Evolutionary conservation across 805 yeast genomes (phyloP), one percentile per base, ranked within the genome.

Genomic region (Phaffomyces antillensis): DNA sequence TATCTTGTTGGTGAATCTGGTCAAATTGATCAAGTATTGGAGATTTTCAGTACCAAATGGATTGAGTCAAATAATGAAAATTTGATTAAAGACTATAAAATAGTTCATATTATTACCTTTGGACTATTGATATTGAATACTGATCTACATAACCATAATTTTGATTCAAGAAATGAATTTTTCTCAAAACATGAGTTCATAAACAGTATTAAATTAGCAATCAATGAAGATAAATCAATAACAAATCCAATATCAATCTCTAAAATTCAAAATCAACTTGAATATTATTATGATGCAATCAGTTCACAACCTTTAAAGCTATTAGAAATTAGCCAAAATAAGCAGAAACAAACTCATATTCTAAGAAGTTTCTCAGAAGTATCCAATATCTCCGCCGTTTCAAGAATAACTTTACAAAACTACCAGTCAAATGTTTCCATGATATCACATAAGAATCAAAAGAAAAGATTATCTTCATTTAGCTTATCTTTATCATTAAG

Each of bases 1-100:
- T 83, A 82, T 62, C 71, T 88, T 54, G 78, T 79, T 56, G 96
- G 91, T 7, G 96, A 88, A 63, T 79, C 93, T 3, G 90, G 84
- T 54, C 84, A 83, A 55, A 79, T 87, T 42, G 93, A 86, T 62
- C 72, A 86, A 40, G 74, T 87, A 28, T 65, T 88, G 45, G 81
- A 83, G 37, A 72, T 81, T 4, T 81, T 86, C 56, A 76, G 93
- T 17, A 68, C 69, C 42, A 74, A 81, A 43, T 87, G 90, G 81
- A 65, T 70, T 20, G 60, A 60, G 26, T 74, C 59, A 61, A 66
- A 77, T 67, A 64, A 75, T 71, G 18, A 64, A 54, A 44, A 73
- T 70, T 59, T 71, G 69, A 37, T 79, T 68, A 58, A 72, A 68
- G 58, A 77, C 73, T 56, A 64, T 63, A 44, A 75, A 70, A 56